Evolutionary conservation across 176 grass and related monocot species (phyloP).

Genomic region (Puya raimondii): DNA sequence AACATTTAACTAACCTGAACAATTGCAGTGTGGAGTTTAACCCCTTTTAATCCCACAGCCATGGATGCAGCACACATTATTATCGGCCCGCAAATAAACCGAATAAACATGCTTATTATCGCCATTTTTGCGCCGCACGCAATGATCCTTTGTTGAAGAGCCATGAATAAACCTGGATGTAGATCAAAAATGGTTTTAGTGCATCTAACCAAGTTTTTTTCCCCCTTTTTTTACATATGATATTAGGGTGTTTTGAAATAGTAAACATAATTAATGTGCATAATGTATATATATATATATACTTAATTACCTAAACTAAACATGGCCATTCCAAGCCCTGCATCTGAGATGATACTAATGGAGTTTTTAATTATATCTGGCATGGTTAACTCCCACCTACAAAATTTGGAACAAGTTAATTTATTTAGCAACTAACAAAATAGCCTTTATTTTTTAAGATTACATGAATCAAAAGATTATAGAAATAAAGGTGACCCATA

Average conservation of each 20-base stretch:
- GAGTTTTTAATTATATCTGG: not conserved
- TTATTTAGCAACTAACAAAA: too few species aligned
- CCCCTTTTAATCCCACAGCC: not conserved
- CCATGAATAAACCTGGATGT: conserved; percentile 8
- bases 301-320: conserved; percentile 1
- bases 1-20: conserved; percentile 2
- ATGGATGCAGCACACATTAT: conserved; percentile 1
- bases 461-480: too few species aligned
- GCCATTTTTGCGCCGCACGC: conserved; percentile 7
- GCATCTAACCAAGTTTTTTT: not conserved
- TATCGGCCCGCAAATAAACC: conserved; percentile 1
- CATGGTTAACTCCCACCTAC: not conserved
- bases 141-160: conserved; percentile 5
- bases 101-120: not conserved
- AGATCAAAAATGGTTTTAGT: not conserved
- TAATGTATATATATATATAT: too few species aligned
- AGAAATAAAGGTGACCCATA: not conserved
- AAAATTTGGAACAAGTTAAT: not conserved
- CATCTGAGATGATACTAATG: not conserved
- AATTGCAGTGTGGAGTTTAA: conserved; percentile 7
- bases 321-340: conserved; percentile 9
- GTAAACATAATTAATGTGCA: too few species aligned
- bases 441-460: too few species aligned
- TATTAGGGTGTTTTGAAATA: too few species aligned
- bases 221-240: too few species aligned